Base-by-base conservation (phyloP, 352 stramenopile species). In the Aphanomyces cochlioides region DNA sequence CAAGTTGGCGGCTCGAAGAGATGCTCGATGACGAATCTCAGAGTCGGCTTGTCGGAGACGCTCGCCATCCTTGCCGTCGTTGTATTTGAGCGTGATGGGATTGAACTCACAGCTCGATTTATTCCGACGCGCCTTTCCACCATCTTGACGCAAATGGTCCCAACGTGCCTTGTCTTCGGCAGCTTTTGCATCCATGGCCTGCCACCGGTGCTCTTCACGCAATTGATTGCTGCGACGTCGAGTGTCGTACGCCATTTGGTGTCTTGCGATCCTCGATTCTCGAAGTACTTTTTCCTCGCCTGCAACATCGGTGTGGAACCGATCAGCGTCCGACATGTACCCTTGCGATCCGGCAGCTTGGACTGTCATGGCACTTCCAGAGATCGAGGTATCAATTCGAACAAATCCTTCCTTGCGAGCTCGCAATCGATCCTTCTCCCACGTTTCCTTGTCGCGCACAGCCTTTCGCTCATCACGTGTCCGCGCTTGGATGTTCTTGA, bases 251-350 rank as follows among this genome's bases (percentile, higher is more conserved):
- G 85, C 75, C 47, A 88, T 74, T 57, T 85, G 82, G 59, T 77
- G 69, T 43, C 79, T 80, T 37, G 82, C 71, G 12, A 78, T 77
- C 71, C 66, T 75, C 15, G 83, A 82, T 41, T 96, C 81, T 28
- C 89, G 81, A 34, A 56, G 36, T 3, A 79, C 77, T 12, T 88
- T 83, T 69, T 94, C 89, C 69, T 97, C 90, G 0, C 89, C 90
- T 12, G 85, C 86, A 37, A 85, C 93, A 74, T 97, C 91, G 38
- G 89, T 90, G 68, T 97, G 88, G 76, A 96, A 97, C 7, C 90
- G 78, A 47, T 97, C 88, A 36, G 87, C 80, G 69, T 96, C 86
- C 34, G 80, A 83, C 74, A 97, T 84, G 73, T 83, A 97, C 3
- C 89, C 91, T 45, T 87, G 84, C 60, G 79, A 87, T 37, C 78